A percentile compares a stretch with the other conserved stretches of the same genome.
phyloP scores from a whole-genome alignment of 2,329 filamentous ascomycete genomes.

The Elsinoe necatrix region DNA sequence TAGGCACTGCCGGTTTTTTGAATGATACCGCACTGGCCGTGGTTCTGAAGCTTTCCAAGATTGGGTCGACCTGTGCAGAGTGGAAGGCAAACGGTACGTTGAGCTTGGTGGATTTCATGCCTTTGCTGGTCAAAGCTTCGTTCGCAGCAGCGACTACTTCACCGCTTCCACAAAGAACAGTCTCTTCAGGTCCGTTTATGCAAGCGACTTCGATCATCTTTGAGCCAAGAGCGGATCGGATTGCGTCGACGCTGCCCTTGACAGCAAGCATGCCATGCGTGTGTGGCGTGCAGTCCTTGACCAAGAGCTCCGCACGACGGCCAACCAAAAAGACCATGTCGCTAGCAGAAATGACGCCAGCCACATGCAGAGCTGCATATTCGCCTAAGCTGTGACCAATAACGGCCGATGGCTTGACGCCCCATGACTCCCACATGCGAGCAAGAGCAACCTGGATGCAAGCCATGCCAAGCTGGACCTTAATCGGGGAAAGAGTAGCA shows the following conservation, averaged over 20 bases:
- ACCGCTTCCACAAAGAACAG: constrained; percentile 59
- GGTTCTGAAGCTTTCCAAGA: constrained; percentile 52
- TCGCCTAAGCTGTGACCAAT: constrained; percentile 59
- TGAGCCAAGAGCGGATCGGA: constrained; percentile 44
- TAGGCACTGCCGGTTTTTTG: constrained; percentile 49
- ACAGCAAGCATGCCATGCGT: constrained; percentile 61
- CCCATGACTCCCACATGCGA: constrained; percentile 47
- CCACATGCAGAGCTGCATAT: constrained; percentile 62
- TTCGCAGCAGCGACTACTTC: constrained; percentile 50
- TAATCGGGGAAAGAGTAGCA: constrained; percentile 42
- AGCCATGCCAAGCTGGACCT: constrained; percentile 46
- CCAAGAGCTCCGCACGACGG: constrained; percentile 55
- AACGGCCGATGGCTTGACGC: constrained; percentile 46
- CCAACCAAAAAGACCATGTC: constrained; percentile 68
- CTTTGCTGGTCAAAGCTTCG: constrained; percentile 41
- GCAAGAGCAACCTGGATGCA: constrained; percentile 46
- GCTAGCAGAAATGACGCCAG: constrained; percentile 60
- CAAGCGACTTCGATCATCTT: constrained; percentile 55
- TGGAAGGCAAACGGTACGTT: constrained; percentile 61
- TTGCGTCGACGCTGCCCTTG: constrained; percentile 43
- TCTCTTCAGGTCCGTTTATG: constrained; percentile 67
- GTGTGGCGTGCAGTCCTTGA: constrained; percentile 55
- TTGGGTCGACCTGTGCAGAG: constrained; percentile 56
- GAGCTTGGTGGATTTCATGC: constrained; percentile 54
- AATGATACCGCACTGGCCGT: constrained; percentile 48